Evolutionary conservation across 345 rosid genomes (phyloP), one percentile per base, ranked within the genome.

Genomic region (Tarenaya hassleriana): DNA sequence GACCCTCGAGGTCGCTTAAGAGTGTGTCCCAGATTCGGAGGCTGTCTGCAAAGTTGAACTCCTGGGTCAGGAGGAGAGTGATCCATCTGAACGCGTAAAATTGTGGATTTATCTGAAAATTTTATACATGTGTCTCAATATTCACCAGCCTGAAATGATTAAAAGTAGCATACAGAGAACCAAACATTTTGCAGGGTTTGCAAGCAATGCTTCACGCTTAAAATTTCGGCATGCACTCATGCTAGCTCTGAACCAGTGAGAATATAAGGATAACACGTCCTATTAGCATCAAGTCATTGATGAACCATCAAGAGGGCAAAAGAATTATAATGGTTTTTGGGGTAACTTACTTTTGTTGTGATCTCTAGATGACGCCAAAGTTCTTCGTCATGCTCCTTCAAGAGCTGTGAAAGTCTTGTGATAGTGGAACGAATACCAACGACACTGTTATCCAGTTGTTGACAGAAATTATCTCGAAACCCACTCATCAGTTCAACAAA

Each of bases 291-390:
- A n/a, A n/a, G n/a, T n/a, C n/a, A n/a, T n/a, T n/a, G n/a, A n/a
- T n/a, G n/a, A n/a, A n/a, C n/a, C n/a, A 24, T 24, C 29, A 24
- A 2, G 29, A 24, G 29, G 5, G 5, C 2, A 2, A 24, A 2
- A 24, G 29, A 24, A 24, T 24, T 24, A 24, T 24, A 24, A 5
- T 24, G 27, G 15, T 37, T 11, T 34, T 10, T 34, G 17, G 10
- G 20, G 37, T 55, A 47, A 61, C 82, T 68, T 82, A 84, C 98
- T 73, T 87, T 91, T 20, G 96, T 84, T 55, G 96, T 82, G 75
- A 91, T 55, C 76, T 91, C 98, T 58, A 91, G 76, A 71, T 91
- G 98, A 47, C 96, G 98, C 98, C 98, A 91, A 50, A 91, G 96
- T 69, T 91, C 98, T 68, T 91, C 96, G 61, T 91, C 98, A 51